Evolutionary conservation across 331 rosid species (phyloP), one percentile per base, ranked within the genome.

Genomic region (Telfairia occidentalis): DNA sequence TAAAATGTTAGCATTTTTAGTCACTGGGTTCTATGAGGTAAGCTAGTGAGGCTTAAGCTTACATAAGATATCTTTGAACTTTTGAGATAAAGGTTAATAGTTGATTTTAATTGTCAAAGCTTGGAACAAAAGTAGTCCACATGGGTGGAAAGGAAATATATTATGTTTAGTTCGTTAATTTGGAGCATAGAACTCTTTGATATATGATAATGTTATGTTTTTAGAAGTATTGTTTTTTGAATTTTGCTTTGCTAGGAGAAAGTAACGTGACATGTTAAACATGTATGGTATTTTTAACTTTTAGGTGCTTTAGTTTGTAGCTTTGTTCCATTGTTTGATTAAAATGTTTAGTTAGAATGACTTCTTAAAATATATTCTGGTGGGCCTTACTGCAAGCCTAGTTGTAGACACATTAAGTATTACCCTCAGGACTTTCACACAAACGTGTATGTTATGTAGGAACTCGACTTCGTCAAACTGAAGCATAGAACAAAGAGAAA

Each of bases 401-500:
- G 19, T 2, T 13, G n/a, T 11, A 11, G 15, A 67, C 13, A 2
- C 3, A 45, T 23, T 7, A 24, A 23, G 24, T 45, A 19, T 40
- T n/a, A 13, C 65, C 2, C 23, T 34, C 5, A 7, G 23, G 29
- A 3, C 9, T 48, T 79, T 28, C 18, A 48, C 57, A 57, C 53
- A 42, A 34, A 55, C 35, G 6, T 60, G 7, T n/a, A 50, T 38
- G 32, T 40, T 50, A 69, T 58, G 37, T 77, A 92, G 98, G 98
- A 87, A 86, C 75, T 88, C 63, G 98, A 93, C 85, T 80, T 93
- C 7, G 32, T 90, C 48, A 87, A 87, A 48, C 76, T 89, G 97
- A 90, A 89, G 55, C 88, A 82, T 11, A 88, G 98, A 82, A 64
- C 76, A 32, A 93, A 90, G 87, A 85, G 90, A 80, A 93, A 83